phyloP scores from a whole-genome alignment of 768 basidiomycete species.

The Rhodosporidiobolus odoratus region DNA sequence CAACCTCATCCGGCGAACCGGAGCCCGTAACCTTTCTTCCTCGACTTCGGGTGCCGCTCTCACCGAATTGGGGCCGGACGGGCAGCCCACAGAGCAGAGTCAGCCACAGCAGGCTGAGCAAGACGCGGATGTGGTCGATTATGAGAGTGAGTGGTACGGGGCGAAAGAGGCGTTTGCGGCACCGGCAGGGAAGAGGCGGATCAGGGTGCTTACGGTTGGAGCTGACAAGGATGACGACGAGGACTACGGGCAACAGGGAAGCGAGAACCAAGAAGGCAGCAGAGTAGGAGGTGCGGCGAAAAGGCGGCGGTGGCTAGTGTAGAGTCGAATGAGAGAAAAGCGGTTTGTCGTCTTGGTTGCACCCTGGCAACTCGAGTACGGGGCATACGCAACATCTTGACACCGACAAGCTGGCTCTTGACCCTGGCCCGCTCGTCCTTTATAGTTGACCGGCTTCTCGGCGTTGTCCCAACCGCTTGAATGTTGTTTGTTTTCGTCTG shows the following conservation, averaged over 20 bases:
- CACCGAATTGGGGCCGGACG: neutral
- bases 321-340: neutral
- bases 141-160: conserved; percentile 35
- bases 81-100: neutral
- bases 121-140: conserved; percentile 32
- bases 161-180: neutral
- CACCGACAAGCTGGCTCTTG: too few relatives aligned
- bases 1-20: conserved; percentile 31
- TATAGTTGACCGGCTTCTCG: too few relatives aligned
- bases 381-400: too few relatives aligned
- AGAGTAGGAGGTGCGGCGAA: conserved; percentile 10
- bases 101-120: conserved; percentile 1
- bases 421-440: too few relatives aligned
- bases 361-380: too few relatives aligned
- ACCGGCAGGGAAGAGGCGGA: neutral
- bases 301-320: conserved; percentile 22
- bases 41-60: neutral
- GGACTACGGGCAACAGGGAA: neutral
- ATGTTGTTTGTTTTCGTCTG: too few relatives aligned
- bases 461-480: too few relatives aligned
- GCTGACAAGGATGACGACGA: neutral
- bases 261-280: neutral
- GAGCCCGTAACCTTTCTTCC: neutral
- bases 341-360: too few relatives aligned
- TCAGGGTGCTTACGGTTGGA: conserved; percentile 9